phyloP scores from a whole-genome alignment of 257 asterid genomes.

The Salvia miltiorrhiza region DNA sequence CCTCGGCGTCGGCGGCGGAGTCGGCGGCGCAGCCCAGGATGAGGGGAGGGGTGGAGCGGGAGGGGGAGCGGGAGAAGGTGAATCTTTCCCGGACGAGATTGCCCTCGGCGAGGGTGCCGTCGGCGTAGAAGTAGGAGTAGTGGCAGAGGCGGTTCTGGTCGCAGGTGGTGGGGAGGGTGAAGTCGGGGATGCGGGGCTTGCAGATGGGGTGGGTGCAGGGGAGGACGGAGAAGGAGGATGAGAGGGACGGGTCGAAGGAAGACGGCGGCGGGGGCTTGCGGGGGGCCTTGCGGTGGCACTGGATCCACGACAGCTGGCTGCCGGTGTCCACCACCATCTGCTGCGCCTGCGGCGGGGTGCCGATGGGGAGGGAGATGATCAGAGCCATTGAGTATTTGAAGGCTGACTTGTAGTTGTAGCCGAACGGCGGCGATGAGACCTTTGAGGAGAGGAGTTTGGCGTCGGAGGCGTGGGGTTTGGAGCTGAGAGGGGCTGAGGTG shows the following conservation, averaged over 20 bases:
- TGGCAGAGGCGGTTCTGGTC: slow-evolving; percentile 79
- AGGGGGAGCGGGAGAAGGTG: slow-evolving; percentile 37
- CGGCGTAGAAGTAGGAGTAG: slow-evolving; percentile 84
- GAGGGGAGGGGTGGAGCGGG: slow-evolving; percentile 67
- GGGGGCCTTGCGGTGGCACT: slow-evolving; percentile 51
- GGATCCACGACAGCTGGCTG: slow-evolving; percentile 92
- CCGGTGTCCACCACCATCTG: slow-evolving; percentile 89
- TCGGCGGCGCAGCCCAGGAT: slow-evolving; percentile 68
- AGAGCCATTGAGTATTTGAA: slow-evolving; percentile 81
- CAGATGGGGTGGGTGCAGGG: slow-evolving; percentile 79
- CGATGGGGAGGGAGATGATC: slow-evolving; percentile 76
- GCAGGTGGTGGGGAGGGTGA: slow-evolving; percentile 76
- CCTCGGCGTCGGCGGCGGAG: slow-evolving; percentile 55
- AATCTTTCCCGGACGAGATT: slow-evolving; percentile 68
- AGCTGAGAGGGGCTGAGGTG: slow-evolving; percentile 41
- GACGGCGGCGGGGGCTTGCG: slow-evolving; percentile 37
- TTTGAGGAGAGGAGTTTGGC: slow-evolving; percentile 30
- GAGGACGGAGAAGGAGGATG: slow-evolving; percentile 68
- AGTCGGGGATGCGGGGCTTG: slow-evolving; percentile 74
- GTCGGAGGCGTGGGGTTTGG: slow-evolving; percentile 22
- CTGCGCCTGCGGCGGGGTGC: slow-evolving; percentile 86
- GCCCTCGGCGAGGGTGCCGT: slow-evolving; percentile 90
- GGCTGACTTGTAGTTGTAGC: slow-evolving; percentile 35
- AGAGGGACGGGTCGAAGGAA: slow-evolving; percentile 71
- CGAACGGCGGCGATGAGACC: slow-evolving; percentile 31